phyloP scores from a whole-genome alignment of 139 green algal genomes.

The Coelastrella sp. region DNA sequence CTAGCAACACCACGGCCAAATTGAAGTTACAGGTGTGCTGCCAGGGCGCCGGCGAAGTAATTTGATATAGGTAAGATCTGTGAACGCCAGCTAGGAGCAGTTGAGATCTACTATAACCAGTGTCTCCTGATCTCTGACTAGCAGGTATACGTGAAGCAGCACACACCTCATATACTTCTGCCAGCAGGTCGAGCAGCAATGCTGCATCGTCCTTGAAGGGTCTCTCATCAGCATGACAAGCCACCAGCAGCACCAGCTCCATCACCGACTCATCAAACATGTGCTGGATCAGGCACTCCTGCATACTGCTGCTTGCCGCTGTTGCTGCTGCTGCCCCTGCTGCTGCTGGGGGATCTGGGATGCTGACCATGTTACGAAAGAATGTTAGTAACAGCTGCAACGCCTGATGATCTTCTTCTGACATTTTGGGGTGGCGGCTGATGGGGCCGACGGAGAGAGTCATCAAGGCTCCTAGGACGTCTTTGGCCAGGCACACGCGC shows the following conservation, averaged over 20 bases:
- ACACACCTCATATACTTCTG: slow-evolving; percentile 59
- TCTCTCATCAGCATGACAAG: slow-evolving; percentile 39
- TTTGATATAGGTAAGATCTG: too few species aligned
- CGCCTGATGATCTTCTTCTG: slow-evolving; percentile 73
- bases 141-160: background rate
- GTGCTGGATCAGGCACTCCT: background rate
- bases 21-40: too few species aligned
- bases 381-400: slow-evolving; percentile 93
- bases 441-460: slow-evolving; percentile 60
- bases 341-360: slow-evolving; percentile 68
- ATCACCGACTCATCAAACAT: slow-evolving; percentile 77
- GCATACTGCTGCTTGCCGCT: background rate
- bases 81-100: too few species aligned
- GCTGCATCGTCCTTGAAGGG: slow-evolving; percentile 63
- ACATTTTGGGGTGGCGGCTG: slow-evolving; percentile 76
- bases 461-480: slow-evolving; percentile 51
- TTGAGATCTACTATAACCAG: background rate
- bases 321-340: background rate
- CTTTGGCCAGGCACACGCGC: slow-evolving; percentile 70
- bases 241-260: slow-evolving; percentile 77
- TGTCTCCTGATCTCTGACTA: background rate
- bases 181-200: slow-evolving; percentile 84
- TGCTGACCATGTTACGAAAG: slow-evolving; percentile 87
- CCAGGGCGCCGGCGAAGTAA: too few species aligned
- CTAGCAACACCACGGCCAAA: slow-evolving; percentile 74